Evolutionary conservation across 805 yeast species (phyloP), one percentile per base, ranked within the genome.

Genomic region (Wickerhamomyces canadensis): DNA sequence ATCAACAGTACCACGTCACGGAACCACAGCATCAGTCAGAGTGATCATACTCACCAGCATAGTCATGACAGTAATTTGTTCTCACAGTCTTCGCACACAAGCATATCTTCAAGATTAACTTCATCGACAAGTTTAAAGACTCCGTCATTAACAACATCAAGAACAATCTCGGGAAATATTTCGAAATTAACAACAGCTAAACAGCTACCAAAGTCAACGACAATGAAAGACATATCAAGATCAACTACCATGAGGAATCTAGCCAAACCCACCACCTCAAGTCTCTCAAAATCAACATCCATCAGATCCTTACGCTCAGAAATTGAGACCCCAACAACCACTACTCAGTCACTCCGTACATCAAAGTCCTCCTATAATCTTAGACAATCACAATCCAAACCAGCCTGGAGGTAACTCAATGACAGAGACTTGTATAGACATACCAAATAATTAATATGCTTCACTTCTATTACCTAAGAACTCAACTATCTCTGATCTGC

Each of bases 131-230:
- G 19, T 10, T 11, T 33, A 14, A 38, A 41, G 23, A 40, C 33
- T 18, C 16, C 35, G 11, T 27, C 34, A 2, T 23, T 38, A 15
- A 38, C 48, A 14, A 37, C 31, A 5, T 39, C 51, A 17, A 39
- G 40, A 16, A 29, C 45, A 4, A 26, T 38, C 13, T 21, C 46
- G 7, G 38, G 36, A 13, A 42, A 45, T 33, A 40, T 47, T 14
- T 36, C 47, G 1, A 27, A 36, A 13, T 30, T 49, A 13, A 40
- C 50, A 3, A 25, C 33, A 4, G 35, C 47, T 2, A 43, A 40
- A n/a, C 37, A 38, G 22, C 29, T 49, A 11, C 42, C 54, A 6
- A 41, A 45, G 5, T 54, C 60, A 21, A 21, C 23, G 7, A 10
- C 23, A 7, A 7, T 21, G 23, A 7, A 21, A 21, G 10, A 21